Evolutionary conservation across 495 filamentous ascomycete species (phyloP).

Genomic region (Xylaria intraflava): DNA sequence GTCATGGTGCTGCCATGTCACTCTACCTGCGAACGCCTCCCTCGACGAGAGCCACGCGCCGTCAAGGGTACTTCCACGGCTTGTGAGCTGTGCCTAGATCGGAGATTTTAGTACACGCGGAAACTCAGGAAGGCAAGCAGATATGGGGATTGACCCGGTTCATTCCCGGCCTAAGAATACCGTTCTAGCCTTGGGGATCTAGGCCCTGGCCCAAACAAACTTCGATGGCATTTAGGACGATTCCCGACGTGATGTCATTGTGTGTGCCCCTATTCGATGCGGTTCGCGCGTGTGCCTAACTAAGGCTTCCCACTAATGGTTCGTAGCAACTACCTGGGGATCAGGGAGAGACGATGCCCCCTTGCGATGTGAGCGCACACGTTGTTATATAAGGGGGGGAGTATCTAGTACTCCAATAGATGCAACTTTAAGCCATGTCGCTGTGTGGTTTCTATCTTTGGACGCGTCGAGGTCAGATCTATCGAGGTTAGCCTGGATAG

Average conservation of each 20-base stretch:
- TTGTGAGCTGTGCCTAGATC: background rate
- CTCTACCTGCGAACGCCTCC: background rate
- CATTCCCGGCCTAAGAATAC: background rate
- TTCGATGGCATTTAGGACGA: background rate
- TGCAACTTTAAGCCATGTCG: too few species aligned
- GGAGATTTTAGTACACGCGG: background rate
- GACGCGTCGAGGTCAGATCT: too few species aligned
- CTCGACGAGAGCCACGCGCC: background rate
- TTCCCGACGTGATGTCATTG: too few species aligned
- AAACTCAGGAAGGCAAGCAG: background rate
- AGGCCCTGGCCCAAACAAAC: background rate
- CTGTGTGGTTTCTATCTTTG: too few species aligned
- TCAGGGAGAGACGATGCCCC: too few species aligned
- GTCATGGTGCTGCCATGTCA: background rate
- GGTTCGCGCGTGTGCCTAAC: too few species aligned
- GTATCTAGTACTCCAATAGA: too few species aligned
- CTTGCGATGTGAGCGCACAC: too few species aligned
- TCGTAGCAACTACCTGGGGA: too few species aligned
- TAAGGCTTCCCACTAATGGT: too few species aligned
- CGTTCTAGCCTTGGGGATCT: background rate
- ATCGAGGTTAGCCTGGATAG: too few species aligned
- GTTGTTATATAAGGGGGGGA: too few species aligned
- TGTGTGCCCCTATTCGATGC: background rate
- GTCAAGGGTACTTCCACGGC: background rate
- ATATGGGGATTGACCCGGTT: background rate